Base-by-base conservation (phyloP, 345 rosid species). In the Gossypium rotundifolium region DNA sequence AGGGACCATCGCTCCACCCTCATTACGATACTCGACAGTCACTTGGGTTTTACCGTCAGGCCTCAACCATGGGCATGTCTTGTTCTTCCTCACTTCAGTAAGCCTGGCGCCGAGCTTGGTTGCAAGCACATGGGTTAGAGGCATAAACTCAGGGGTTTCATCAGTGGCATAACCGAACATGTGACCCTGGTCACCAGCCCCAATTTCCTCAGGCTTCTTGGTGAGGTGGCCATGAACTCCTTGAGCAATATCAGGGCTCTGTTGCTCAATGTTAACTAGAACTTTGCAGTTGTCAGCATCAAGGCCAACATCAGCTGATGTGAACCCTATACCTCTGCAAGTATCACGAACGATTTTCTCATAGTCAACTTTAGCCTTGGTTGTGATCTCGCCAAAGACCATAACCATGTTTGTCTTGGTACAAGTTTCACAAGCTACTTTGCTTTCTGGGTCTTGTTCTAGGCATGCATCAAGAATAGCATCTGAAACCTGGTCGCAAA, bases 11-110 rank as follows among this genome's bases (percentile, higher is more conserved):
- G 96, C 93, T 68, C 96, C 96, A 75, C 65, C 75, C 11, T 88
- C 91, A 13, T 90, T 90, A 48, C 46, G 76, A 79, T 90, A 90
- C 84, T 90, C 93, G 1, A 90, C 87, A 3, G 96, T 90, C 53
- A 90, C 93, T 77, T 90, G 96, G 25, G 96, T 90, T 82, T 90
- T 90, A 23, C 96, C 93, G 74, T 90, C 96, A 67, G 96, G 96
- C 84, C 96, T 88, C 83, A 90, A 71, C 93, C 93, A 90, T 0
- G 86, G 85, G 71, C 96, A 90, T 7, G 89, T 85, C 84, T 85
- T 86, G 89, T 87, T 90, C 87, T 87, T 88, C 60, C 93, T 88
- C 49, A 88, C 96, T 81, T 90, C 96, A 55, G 96, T 88, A 9
- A 90, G 90, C 86, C 86, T 90, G 65, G 93, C 93, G 69, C 96